These are phyloP conservation scores for Brassica balearica DNA, from an alignment of 441 rosid species.

Conservation along the genomic window DNA sequence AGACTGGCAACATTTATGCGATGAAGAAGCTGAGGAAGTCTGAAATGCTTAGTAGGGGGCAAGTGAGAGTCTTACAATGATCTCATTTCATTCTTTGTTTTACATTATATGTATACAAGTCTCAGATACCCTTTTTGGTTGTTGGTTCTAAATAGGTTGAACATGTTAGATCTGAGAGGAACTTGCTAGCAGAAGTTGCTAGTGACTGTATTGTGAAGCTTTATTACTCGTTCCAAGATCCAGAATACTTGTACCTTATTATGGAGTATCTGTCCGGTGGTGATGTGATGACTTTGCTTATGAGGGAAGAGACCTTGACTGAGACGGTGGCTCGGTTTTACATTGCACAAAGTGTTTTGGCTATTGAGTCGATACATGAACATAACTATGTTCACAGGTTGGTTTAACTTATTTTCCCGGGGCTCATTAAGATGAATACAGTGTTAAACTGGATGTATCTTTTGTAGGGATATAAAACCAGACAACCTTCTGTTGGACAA, in stretches of 20 bases:
- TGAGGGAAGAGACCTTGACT: slow-evolving; percentile 92
- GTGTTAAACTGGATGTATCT: slow-evolving; percentile 13
- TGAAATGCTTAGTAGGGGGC: slow-evolving; percentile 97
- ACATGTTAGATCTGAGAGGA: slow-evolving; percentile 96
- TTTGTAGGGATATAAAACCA: slow-evolving; percentile 90
- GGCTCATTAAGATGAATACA: not conserved
- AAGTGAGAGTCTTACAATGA: slow-evolving; percentile 60
- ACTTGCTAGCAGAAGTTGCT: slow-evolving; percentile 96
- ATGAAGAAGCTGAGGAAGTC: slow-evolving; percentile 98
- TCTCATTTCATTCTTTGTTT: not conserved
- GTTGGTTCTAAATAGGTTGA: slow-evolving; percentile 64
- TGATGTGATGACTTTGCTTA: slow-evolving; percentile 95
- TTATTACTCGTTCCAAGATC: slow-evolving; percentile 90
- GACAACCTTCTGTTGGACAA: slow-evolving; percentile 91
- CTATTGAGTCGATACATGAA: slow-evolving; percentile 93
- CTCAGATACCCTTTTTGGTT: slow-evolving; percentile 10
- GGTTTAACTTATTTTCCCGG: not conserved
- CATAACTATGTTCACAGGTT: slow-evolving; percentile 96
- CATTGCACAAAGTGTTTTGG: slow-evolving; percentile 88
- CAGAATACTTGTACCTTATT: slow-evolving; percentile 81
- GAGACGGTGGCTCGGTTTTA: slow-evolving; percentile 94
- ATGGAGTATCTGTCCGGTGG: slow-evolving; percentile 99
- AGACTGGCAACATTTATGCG: slow-evolving; percentile 86
- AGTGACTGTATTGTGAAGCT: slow-evolving; percentile 93
- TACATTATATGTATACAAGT: not conserved